Percentiles rank a stretch among this genome's conserved stretches.
phyloP scores from a whole-genome alignment of 768 basidiomycete genomes.

The Hericium coralloides region DNA sequence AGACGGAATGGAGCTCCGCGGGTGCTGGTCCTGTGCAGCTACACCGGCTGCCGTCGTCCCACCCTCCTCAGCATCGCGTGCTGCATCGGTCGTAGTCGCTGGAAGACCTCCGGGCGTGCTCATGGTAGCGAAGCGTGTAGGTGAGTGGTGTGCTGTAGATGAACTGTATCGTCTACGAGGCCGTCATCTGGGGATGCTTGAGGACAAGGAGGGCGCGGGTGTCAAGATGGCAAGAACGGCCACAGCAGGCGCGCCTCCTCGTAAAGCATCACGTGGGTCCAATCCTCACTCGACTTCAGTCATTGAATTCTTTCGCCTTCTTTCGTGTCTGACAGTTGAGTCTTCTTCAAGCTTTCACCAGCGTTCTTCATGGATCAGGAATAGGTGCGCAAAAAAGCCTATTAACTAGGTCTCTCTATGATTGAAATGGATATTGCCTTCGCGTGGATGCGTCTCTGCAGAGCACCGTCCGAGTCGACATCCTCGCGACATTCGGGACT shows the following conservation, averaged over 20 bases:
- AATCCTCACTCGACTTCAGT: neutral
- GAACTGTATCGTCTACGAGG: neutral
- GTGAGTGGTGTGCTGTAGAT: neutral
- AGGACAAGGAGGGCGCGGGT: too few relatives aligned
- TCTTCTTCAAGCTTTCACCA: too few relatives aligned
- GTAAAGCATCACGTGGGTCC: neutral
- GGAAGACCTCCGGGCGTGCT: neutral
- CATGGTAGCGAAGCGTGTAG: neutral
- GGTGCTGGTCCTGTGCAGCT: constrained; percentile 19
- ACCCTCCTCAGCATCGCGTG: neutral
- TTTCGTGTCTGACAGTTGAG: too few relatives aligned
- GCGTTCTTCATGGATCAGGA: too few relatives aligned
- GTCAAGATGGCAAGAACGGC: neutral
- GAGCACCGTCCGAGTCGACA: too few relatives aligned
- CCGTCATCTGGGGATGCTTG: neutral
- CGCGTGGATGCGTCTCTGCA: too few relatives aligned
- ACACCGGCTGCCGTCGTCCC: neutral
- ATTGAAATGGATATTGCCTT: too few relatives aligned
- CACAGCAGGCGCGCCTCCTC: neutral
- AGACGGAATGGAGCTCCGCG: constrained; percentile 57
- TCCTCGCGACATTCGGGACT: too few relatives aligned
- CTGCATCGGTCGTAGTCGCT: neutral
- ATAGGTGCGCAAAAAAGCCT: too few relatives aligned
- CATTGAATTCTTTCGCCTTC: too few relatives aligned
- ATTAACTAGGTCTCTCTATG: too few relatives aligned